phyloP scores from a whole-genome alignment of 164 flowering plant species.

The Protea cynaroides region DNA sequence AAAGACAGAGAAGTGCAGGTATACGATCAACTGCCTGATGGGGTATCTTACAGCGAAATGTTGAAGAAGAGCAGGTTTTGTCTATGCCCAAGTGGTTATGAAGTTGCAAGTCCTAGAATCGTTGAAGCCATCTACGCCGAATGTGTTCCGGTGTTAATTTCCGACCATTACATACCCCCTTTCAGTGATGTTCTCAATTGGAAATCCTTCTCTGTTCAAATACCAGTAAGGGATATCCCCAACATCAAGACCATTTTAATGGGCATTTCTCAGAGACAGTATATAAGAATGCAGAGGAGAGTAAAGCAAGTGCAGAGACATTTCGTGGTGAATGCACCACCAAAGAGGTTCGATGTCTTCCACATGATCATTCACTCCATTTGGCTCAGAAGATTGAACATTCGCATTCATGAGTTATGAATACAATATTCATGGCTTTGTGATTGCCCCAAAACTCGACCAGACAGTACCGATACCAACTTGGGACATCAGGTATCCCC shows the following conservation, averaged over 20 bases:
- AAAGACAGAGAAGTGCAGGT: constrained; percentile 11
- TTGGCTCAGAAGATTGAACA: constrained; percentile 23
- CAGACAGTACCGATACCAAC: too few species aligned
- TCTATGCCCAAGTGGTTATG: constrained; percentile 20
- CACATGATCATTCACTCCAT: constrained; percentile 24
- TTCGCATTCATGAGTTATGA: constrained; percentile 1
- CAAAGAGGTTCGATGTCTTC: constrained; percentile 21
- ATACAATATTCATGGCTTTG: too few species aligned
- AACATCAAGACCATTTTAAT: constrained; percentile 21
- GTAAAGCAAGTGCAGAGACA: constrained; percentile 19
- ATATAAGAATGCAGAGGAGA: constrained; percentile 18
- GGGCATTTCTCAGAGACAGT: constrained; percentile 15
- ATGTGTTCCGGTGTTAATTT: constrained; percentile 16
- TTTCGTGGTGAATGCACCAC: constrained; percentile 20
- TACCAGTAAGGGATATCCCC: constrained; percentile 19
- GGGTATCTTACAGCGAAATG: constrained; percentile 12
- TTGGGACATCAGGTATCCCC: too few species aligned
- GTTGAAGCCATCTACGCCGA: constrained; percentile 15
- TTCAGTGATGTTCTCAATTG: constrained; percentile 22
- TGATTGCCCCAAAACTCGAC: too few species aligned
- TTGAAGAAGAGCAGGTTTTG: constrained; percentile 18
- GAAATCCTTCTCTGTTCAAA: constrained; percentile 17
- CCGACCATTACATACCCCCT: constrained; percentile 16
- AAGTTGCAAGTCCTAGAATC: constrained; percentile 18
- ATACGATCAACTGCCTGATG: constrained; percentile 5